These are phyloP conservation scores for Colletotrichum karsti DNA, from an alignment of 2,329 filamentous ascomycete genomes.

Conservation along the genomic window DNA sequence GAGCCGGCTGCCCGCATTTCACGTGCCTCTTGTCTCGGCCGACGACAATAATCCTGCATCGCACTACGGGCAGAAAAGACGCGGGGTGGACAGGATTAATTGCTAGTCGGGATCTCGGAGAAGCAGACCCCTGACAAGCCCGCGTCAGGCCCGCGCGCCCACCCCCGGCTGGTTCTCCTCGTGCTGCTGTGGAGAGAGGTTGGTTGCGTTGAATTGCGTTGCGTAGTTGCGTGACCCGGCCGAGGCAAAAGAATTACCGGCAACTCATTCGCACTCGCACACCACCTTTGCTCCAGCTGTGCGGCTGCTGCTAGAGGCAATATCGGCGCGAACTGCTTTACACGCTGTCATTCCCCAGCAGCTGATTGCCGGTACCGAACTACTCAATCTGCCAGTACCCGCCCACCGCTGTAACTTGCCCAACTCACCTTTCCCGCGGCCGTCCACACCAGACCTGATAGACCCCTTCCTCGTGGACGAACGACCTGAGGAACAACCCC, in stretches of 20 bases:
- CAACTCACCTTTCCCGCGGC: slow-evolving; percentile 6
- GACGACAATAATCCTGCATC: slow-evolving; percentile 4
- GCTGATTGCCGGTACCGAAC: slow-evolving; percentile 24
- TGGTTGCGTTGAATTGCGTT: slow-evolving; percentile 2
- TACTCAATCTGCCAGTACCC: slow-evolving; percentile 7
- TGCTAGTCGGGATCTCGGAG: slow-evolving; percentile 25
- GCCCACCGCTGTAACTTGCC: slow-evolving; percentile 4
- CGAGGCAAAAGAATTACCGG: slow-evolving; percentile 27
- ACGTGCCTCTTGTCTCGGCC: slow-evolving; percentile 21
- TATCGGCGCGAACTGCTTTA: slow-evolving; percentile 9
- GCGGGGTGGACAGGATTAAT: slow-evolving; percentile 18
- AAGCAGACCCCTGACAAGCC: slow-evolving; percentile 27
- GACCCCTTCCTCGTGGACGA: slow-evolving; percentile 5
- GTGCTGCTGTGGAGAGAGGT: slow-evolving; percentile 6
- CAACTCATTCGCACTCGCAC: slow-evolving; percentile 16
- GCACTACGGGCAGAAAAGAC: slow-evolving; percentile 5
- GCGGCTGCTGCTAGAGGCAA: neutral
- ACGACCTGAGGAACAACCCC: neutral
- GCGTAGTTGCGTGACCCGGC: slow-evolving; percentile 23
- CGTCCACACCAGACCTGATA: neutral
- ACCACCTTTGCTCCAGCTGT: neutral
- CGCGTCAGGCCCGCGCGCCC: slow-evolving; percentile 19
- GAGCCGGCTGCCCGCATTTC: slow-evolving; percentile 14
- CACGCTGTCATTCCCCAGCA: neutral
- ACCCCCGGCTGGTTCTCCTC: neutral